Conservation (phyloP, 148 eudicot genomes). For the Agrostemma githago region DNA sequence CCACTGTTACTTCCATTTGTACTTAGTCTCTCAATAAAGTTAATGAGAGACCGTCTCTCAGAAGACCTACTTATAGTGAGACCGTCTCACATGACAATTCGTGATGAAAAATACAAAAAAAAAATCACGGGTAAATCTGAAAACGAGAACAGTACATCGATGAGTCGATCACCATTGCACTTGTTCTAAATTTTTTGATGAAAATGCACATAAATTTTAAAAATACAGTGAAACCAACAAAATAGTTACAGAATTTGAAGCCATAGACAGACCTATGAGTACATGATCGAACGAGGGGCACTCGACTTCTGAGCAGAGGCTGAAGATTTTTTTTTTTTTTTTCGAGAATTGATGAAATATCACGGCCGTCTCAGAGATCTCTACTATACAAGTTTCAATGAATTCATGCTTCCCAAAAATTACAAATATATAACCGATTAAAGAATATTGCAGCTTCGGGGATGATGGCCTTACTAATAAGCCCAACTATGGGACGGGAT, state of each 20-base stretch:
- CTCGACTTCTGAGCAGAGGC: constrained; percentile 20
- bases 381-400: constrained; percentile 43
- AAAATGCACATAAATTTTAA: constrained; percentile 25
- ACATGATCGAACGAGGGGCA: constrained; percentile 16
- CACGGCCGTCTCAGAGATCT: constrained; percentile 17
- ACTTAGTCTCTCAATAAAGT: too few species aligned
- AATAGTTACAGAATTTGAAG: constrained; percentile 26
- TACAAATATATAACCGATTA: constrained; percentile 28
- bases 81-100: background rate
- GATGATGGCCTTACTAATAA: constrained; percentile 22
- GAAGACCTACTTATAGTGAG: too few species aligned
- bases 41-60: too few species aligned
- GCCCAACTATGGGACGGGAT: constrained; percentile 64
- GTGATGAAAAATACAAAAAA: background rate
- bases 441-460: constrained; percentile 14
- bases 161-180: background rate
- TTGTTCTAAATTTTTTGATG: background rate
- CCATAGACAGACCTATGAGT: constrained; percentile 30
- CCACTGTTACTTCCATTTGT: too few species aligned
- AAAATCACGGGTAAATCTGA: background rate
- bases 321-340: background rate
- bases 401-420: constrained; percentile 25
- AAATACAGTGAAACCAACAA: constrained; percentile 13
- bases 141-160: background rate
- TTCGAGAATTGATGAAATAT: constrained; percentile 12